phyloP scores from a whole-genome alignment of 768 basidiomycete genomes.

The Phaeotremella fagi region DNA sequence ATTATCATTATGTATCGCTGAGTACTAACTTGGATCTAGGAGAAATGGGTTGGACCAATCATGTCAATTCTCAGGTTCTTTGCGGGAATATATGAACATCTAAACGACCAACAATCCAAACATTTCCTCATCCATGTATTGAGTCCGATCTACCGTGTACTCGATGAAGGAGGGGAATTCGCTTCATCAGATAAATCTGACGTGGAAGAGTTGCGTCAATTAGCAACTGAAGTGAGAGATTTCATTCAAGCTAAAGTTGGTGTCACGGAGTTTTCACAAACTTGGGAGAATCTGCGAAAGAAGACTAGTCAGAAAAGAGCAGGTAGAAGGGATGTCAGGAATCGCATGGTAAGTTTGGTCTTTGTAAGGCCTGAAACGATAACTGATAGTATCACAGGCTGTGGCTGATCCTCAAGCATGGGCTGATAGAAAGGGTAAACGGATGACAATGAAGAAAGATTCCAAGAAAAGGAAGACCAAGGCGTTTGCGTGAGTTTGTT shows the following conservation, averaged over 20 bases:
- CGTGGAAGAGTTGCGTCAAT: conserved; percentile 74
- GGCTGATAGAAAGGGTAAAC: conserved; percentile 66
- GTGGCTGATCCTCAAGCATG: conserved; percentile 70
- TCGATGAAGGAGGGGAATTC: conserved; percentile 64
- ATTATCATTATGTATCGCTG: background rate
- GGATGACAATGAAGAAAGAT: conserved; percentile 74
- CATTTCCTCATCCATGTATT: conserved; percentile 76
- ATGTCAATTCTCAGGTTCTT: conserved; percentile 82
- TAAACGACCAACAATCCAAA: conserved; percentile 60
- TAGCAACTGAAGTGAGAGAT: conserved; percentile 77
- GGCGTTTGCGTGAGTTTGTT: conserved; percentile 40
- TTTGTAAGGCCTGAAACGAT: background rate
- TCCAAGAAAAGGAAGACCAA: conserved; percentile 69
- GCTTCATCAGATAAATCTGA: conserved; percentile 14
- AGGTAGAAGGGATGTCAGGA: conserved; percentile 64
- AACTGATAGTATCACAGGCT: conserved; percentile 51
- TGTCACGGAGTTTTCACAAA: conserved; percentile 70
- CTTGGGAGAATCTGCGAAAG: conserved; percentile 77
- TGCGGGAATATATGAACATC: conserved; percentile 75
- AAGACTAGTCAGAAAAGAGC: conserved; percentile 61
- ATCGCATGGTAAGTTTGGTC: conserved; percentile 52
- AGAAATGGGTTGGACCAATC: conserved; percentile 78
- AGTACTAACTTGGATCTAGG: conserved; percentile 56
- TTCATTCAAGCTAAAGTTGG: conserved; percentile 83
- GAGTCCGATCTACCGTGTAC: conserved; percentile 76